A percentile compares a stretch with the other conserved stretches of the same genome.
Conservation (phyloP, 352 stramenopile species). For the Phytophthora quininea region DNA sequence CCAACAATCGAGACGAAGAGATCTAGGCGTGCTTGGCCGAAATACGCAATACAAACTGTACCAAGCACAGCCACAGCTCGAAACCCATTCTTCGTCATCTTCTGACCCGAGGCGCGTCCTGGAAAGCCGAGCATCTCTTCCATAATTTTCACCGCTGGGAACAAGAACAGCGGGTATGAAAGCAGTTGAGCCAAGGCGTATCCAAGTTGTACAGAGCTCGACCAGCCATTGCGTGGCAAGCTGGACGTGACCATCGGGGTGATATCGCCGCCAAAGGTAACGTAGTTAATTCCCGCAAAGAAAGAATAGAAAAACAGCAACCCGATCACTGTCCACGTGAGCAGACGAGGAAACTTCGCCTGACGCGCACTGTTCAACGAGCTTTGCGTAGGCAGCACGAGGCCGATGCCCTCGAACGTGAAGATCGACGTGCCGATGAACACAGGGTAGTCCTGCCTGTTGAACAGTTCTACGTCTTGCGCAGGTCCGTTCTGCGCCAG, state of each 20-base stretch:
- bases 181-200: constrained; percentile 79
- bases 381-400: constrained; percentile 77
- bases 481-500: constrained; percentile 51
- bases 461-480: constrained; percentile 70
- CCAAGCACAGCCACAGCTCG: constrained; percentile 67
- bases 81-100: constrained; percentile 79
- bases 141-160: constrained; percentile 84
- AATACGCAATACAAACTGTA: constrained; percentile 76
- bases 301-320: constrained; percentile 84
- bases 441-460: constrained; percentile 69
- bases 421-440: constrained; percentile 86
- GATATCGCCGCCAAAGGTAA: constrained; percentile 69
- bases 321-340: constrained; percentile 67
- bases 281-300: constrained; percentile 83
- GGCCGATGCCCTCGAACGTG: constrained; percentile 83
- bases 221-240: constrained; percentile 72
- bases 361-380: constrained; percentile 69
- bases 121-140: constrained; percentile 85
- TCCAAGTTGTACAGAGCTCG: constrained; percentile 78
- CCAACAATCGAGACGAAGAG: constrained; percentile 86
- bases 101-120: constrained; percentile 63
- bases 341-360: constrained; percentile 63
- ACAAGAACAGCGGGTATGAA: constrained; percentile 84
- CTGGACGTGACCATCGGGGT: constrained; percentile 77
- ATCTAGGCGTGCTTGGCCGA: constrained; percentile 74